These are phyloP conservation scores for Trichoderma hamatum DNA, from an alignment of 2,329 filamentous ascomycete genomes.

Conservation along the genomic window DNA sequence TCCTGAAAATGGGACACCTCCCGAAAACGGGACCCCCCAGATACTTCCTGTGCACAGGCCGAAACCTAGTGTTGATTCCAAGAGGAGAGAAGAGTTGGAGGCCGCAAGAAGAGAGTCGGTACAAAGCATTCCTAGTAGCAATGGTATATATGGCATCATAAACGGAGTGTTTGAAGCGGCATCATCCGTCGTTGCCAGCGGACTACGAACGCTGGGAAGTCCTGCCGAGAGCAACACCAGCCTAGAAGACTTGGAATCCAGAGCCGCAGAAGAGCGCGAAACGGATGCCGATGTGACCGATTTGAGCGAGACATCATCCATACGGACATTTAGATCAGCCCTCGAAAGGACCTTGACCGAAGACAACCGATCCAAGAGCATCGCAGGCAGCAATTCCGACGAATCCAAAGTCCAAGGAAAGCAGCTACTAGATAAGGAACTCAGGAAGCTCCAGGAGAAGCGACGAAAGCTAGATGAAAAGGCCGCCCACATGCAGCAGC, in stretches of 20 bases:
- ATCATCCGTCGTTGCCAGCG: constrained; percentile 49
- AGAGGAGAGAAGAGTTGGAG: constrained; percentile 34
- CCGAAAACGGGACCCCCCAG: constrained; percentile 11
- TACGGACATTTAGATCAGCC: constrained; percentile 55
- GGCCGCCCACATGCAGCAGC: constrained; percentile 58
- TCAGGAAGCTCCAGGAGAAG: constrained; percentile 64
- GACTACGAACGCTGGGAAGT: constrained; percentile 39
- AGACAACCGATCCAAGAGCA: constrained; percentile 34
- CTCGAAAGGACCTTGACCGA: constrained; percentile 43
- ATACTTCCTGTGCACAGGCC: constrained; percentile 23
- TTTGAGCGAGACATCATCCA: constrained; percentile 50
- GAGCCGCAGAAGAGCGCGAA: constrained; percentile 34
- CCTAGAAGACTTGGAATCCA: constrained; percentile 35
- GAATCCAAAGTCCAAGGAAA: constrained; percentile 42
- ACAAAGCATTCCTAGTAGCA: constrained; percentile 43
- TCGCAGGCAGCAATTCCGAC: constrained; percentile 41
- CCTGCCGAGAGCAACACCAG: constrained; percentile 35
- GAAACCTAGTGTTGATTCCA: constrained; percentile 33
- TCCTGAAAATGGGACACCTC: constrained; percentile 14
- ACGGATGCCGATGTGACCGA: constrained; percentile 30
- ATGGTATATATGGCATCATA: constrained; percentile 60
- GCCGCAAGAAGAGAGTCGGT: constrained; percentile 38
- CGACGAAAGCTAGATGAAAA: constrained; percentile 66
- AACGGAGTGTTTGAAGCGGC: constrained; percentile 56
- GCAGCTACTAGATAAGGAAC: constrained; percentile 58